These are phyloP conservation scores for Byssoonygena ceratinophila DNA, from an alignment of 2,329 filamentous ascomycete species.

Conservation along the genomic window DNA sequence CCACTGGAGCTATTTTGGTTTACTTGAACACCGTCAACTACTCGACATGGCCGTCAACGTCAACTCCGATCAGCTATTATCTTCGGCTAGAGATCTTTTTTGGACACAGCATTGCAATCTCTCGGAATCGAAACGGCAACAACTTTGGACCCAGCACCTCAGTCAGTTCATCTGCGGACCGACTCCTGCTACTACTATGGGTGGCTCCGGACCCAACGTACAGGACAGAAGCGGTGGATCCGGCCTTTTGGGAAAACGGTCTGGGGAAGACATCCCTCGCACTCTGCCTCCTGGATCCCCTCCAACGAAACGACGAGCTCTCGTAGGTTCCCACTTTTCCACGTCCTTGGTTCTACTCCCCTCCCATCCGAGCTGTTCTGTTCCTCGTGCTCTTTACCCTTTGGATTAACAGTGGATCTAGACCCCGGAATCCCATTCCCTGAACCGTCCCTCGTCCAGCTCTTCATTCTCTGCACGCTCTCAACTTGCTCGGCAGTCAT, in stretches of 20 bases:
- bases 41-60: constrained; percentile 27
- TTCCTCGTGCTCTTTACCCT: constrained; percentile 19
- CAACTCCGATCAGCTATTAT: constrained; percentile 33
- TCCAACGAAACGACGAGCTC: constrained; percentile 37
- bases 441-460: constrained; percentile 5
- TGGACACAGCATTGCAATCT: constrained; percentile 34
- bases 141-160: constrained; percentile 33
- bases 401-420: constrained; percentile 15
- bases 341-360: constrained; percentile 26
- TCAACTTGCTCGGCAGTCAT: constrained; percentile 6
- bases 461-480: constrained; percentile 7
- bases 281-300: constrained; percentile 32
- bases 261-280: constrained; percentile 34
- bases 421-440: constrained; percentile 12
- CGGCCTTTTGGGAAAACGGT: constrained; percentile 33
- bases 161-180: constrained; percentile 30
- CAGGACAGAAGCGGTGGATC: constrained; percentile 17
- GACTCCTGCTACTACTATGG: constrained; percentile 13
- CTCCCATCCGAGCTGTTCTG: constrained; percentile 15
- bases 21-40: neutral
- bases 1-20: constrained; percentile 5
- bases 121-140: constrained; percentile 32
- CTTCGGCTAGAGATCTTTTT: constrained; percentile 33
- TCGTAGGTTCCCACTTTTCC: constrained; percentile 35
- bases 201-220: constrained; percentile 12